Base-by-base conservation (phyloP, 108 stramenopile genomes). In the Stephanodiscus minutulus region DNA sequence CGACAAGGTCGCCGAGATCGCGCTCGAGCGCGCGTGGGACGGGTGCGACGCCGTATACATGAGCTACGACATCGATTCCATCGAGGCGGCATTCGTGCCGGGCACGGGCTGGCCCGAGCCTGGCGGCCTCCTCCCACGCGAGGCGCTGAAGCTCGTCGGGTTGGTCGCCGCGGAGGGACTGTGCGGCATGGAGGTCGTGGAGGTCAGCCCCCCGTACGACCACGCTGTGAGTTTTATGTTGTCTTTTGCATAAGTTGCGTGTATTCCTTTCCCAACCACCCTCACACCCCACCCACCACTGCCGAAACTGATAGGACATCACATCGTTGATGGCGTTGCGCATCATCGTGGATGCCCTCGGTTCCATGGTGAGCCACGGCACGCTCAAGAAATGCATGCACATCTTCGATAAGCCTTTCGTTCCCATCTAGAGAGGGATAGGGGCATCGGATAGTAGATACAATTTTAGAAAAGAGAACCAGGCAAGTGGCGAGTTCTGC, bases 151-250 rank as follows among this genome's bases (percentile, higher is more conserved):
- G 52, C 61, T 94, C 22, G 91, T 94, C 3, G 91, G 93, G 17
- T 70, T 83, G 21, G 83, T 94, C 22, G 89, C 91, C 50, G 70
- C 67, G 58, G 89, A 90, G 70, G 91, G 91, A 10, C 66, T 94
- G 57, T 91, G 91, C 55, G 93, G 93, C 13, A 92, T 91, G 89
- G 93, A 94, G 74, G 83, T 94, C 12, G 93, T 94, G 28, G 93
- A 94, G 73, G 93, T 94, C 36, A 81, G 78, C 61, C 93, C 93
- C 22, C 93, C 91, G 29, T 94, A 94, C 55, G 93, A 94, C 41
- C 89, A 90, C 72, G 88, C 88, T 25, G n/a, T n/a, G n/a, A n/a
- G n/a, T n/a, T n/a, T n/a, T n/a, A n/a, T n/a, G n/a, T n/a, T n/a
- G n/a, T n/a, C n/a, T n/a, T n/a, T n/a, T n/a, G n/a, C n/a, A n/a